Conservation (phyloP, 257 asterid species). For the Avicennia marina region DNA sequence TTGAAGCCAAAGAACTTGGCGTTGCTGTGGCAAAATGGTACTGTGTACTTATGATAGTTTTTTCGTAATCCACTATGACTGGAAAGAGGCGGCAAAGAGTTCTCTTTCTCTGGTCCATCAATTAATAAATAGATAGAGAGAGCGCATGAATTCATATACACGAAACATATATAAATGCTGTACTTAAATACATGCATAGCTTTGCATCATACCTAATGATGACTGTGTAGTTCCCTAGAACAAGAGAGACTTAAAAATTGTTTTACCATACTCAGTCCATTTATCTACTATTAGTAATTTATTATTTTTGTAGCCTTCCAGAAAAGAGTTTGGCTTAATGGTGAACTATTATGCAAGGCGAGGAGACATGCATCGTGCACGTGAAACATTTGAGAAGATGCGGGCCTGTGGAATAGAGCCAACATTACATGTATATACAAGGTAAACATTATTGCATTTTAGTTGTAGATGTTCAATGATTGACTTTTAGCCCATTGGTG, state of each 20-base stretch:
- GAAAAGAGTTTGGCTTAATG: conserved; percentile 93
- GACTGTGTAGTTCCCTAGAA: too few relatives aligned
- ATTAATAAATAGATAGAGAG: too few relatives aligned
- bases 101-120: too few relatives aligned
- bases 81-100: neutral
- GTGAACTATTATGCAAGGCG: conserved; percentile 91
- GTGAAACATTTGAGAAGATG: conserved; percentile 92
- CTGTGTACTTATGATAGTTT: neutral
- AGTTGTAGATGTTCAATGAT: conserved; percentile 15
- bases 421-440: conserved; percentile 83
- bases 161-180: too few relatives aligned
- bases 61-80: neutral
- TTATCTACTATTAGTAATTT: conserved; percentile 17
- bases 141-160: too few relatives aligned
- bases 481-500: conserved; percentile 8
- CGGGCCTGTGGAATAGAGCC: conserved; percentile 96
- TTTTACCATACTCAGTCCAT: too few relatives aligned
- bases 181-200: too few relatives aligned
- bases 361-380: conserved; percentile 98
- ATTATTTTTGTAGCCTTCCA: conserved; percentile 75
- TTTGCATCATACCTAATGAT: too few relatives aligned
- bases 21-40: neutral
- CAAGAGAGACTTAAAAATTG: too few relatives aligned
- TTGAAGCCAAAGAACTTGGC: neutral
- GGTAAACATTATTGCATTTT: conserved; percentile 39